phyloP scores from a whole-genome alignment of 805 yeast species.

The Yamadazyma tumulicola region DNA sequence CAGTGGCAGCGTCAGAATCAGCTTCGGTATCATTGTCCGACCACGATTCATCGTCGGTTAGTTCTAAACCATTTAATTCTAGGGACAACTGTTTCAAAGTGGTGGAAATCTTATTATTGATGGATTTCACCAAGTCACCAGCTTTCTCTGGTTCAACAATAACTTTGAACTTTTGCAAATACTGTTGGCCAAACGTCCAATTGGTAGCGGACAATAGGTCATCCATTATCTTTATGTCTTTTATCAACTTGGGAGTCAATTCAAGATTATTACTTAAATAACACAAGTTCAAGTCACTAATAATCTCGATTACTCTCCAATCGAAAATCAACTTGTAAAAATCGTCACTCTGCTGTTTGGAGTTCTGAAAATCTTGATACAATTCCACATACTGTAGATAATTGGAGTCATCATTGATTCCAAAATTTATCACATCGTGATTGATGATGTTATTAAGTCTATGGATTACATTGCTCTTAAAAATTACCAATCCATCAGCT shows the following conservation, averaged over 20 bases:
- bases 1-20: conserved; percentile 8
- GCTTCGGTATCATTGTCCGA: conserved; percentile 10
- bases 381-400: conserved; percentile 29
- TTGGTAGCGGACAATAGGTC: conserved; percentile 5
- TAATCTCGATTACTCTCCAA: conserved; percentile 36
- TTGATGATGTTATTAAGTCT: conserved; percentile 27
- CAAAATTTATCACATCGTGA: conserved; percentile 21
- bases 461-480: conserved; percentile 22
- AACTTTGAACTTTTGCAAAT: conserved; percentile 22
- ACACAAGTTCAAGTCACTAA: conserved; percentile 28
- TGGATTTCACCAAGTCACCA: conserved; percentile 15
- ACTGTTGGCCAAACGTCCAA: conserved; percentile 9
- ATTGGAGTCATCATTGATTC: conserved; percentile 25
- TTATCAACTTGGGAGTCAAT: conserved; percentile 4
- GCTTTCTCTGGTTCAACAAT: conserved; percentile 20
- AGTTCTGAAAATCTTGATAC: conserved; percentile 14
- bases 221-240: conserved; percentile 11
- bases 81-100: conserved; percentile 20
- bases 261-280: conserved; percentile 19
- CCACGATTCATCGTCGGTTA: conserved; percentile 26
- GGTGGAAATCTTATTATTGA: conserved; percentile 17
- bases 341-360: conserved; percentile 11
- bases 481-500: conserved; percentile 28
- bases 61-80: conserved; percentile 24
- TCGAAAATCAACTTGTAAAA: conserved; percentile 25